Base-by-base conservation (phyloP, 2,329 filamentous ascomycete species). In the Fusarium ambrosium region DNA sequence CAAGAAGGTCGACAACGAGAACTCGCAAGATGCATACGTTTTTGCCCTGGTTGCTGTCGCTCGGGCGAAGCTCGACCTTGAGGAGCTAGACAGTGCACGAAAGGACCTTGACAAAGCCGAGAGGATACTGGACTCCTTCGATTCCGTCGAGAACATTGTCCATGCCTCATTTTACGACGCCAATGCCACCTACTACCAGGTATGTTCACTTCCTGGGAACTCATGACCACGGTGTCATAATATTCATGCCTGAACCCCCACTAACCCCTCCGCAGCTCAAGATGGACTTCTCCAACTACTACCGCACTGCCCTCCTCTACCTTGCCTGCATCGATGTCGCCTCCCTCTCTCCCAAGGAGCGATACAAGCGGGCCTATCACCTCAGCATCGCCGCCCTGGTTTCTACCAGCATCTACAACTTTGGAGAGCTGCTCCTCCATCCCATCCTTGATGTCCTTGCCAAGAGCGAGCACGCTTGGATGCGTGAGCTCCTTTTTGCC, bases 371-470 rank as follows among this genome's bases (percentile, higher is more conserved):
- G 78, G 97, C 97, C 53, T 97, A 98, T 85, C 95, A 98, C 83
- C 92, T 99, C 72, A 94, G 94, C 80, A 92, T 98, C 64, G 95
- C 97, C 32, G 97, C 97, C 11, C 89, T 99, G 10, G 94, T 98
- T 43, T 98, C 95, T 61, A 94, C 96, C 80, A 94, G 92, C 79
- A 99, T 98, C 86, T 98, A 99, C 91, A 99, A 99, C 88, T 99
- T 99, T 79, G 97, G 97, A 83, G 97, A 99, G 87, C 92, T 99
- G n/a, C 91, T 99, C 36, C 90, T 99, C 77, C 97, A 99, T 83
- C 97, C 97, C 4, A 97, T 99, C 81, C 92, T 99, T 73, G 94
- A 98, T 81, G 92, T 93, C 22, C 90, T 99, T 62, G 81, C 82
- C 27, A 88, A 88, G 80, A 91, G 92, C 78, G 92, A 93, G 27